These are phyloP conservation scores for Euphorbia peplus DNA, from an alignment of 345 rosid species.

Conservation along the genomic window DNA sequence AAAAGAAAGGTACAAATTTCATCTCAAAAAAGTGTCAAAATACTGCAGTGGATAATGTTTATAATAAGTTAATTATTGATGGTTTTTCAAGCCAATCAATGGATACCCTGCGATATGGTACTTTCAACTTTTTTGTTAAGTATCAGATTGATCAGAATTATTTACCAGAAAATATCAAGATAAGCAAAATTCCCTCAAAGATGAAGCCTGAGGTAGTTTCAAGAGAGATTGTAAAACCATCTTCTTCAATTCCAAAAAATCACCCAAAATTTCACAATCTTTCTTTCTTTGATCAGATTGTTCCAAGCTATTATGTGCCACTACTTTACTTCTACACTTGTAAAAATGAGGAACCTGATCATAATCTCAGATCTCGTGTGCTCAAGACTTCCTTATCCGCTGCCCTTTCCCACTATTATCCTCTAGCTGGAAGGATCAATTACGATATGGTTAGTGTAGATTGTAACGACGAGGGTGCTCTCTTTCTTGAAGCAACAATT, in stretches of 20 bases:
- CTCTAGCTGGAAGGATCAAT: not conserved
- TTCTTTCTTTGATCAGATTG: not conserved
- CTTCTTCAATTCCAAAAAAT: conserved; percentile 7
- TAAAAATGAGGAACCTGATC: not conserved
- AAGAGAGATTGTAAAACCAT: conserved; percentile 4
- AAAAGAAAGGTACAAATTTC: too few relatives aligned
- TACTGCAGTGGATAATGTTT: too few relatives aligned
- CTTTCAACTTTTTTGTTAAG: too few relatives aligned
- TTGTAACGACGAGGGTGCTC: not conserved
- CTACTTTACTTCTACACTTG: conserved; percentile 3
- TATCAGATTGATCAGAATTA: too few relatives aligned
- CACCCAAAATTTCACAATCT: not conserved
- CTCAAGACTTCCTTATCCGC: conserved; percentile 3
- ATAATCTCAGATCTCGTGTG: not conserved
- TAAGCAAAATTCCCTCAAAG: not conserved
- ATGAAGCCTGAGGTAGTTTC: not conserved
- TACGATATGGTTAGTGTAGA: not conserved
- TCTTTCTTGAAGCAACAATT: not conserved
- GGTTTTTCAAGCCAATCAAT: too few relatives aligned
- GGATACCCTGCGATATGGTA: too few relatives aligned
- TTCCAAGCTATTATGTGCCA: not conserved
- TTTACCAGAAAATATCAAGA: too few relatives aligned
- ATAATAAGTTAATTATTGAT: too few relatives aligned
- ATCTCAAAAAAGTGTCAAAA: too few relatives aligned
- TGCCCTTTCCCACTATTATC: not conserved